Base-by-base conservation (phyloP, 139 green algal genomes). In the Tetradesmus obliquus region DNA sequence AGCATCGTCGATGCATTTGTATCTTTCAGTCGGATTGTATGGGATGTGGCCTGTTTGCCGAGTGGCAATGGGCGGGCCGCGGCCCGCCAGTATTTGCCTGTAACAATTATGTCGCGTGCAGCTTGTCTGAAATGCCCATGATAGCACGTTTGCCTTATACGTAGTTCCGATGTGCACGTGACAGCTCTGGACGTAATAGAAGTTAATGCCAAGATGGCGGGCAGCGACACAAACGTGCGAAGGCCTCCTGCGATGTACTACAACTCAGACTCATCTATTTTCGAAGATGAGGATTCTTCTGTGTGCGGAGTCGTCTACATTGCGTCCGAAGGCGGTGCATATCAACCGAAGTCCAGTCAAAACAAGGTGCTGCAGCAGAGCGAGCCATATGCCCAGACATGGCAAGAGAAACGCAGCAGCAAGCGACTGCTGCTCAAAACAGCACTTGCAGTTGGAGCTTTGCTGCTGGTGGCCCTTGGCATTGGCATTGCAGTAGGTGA, bases 271-370 rank as follows among this genome's bases (percentile, higher is more conserved):
- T 86, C 81, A 5, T 62, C 15, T 32, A 24, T 9, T 10, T 74
- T 58, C 22, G 54, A 87, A 8, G 82, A 87, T 15, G 82, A 87
- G 54, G 82, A 87, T 20, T 55, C 20, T 8, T 74, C 55, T 60
- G 82, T 87, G n/a, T 87, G 55, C 51, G 82, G 82, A 53, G 82
- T 87, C 10, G 82, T 87, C 5, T 87, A 87, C 55, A 55, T 87
- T 3, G 54, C 54, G 22, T 24, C 82, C n/a, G 82, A 87, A 54
- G 82, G 54, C 8, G 82, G 82, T 22, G 82, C 82, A 12, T 87
- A 60, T 6, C 82, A 74, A 60, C 17, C 55, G 19, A 87, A 74
- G 82, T 55, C 55, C 1, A 87, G 81, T 32, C 45, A 58, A 62
- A 86, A 55, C 51, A 62, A 62, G 45, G 45, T 17, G 19, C 55